A percentile compares a stretch with the other conserved stretches of the same genome.
Evolutionary conservation across 2,329 filamentous ascomycete genomes (phyloP).

Genomic region (Alternaria gaisen): DNA sequence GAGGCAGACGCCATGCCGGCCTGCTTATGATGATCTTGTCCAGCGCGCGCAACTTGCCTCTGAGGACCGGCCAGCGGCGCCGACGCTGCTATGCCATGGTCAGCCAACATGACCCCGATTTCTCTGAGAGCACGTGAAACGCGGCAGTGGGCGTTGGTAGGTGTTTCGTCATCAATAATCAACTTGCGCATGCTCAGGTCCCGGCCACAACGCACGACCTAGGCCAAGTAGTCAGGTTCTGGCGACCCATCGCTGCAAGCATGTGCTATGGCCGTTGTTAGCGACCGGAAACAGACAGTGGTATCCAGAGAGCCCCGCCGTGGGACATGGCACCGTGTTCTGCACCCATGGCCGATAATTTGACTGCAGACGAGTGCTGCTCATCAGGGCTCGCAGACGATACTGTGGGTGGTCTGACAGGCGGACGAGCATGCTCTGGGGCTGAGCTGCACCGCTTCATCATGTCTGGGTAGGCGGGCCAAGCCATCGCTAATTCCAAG

Average conservation of each 20-base stretch:
- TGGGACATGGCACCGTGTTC: conserved; percentile 13
- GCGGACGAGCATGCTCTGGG: conserved; percentile 8
- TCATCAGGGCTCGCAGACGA: conserved; percentile 11
- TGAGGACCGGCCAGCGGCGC: conserved; percentile 18
- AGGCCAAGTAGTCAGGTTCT: conserved; percentile 9
- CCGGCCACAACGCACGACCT: conserved; percentile 13
- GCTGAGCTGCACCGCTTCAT: conserved; percentile 17
- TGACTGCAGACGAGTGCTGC: conserved; percentile 15
- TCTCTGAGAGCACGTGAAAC: conserved; percentile 43
- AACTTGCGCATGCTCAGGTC: conserved; percentile 23
- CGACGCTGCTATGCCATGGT: conserved; percentile 12
- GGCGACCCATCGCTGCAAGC: conserved; percentile 23
- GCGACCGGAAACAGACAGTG: conserved; percentile 24
- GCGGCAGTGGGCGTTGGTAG: conserved; percentile 26
- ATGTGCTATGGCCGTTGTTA: conserved; percentile 22
- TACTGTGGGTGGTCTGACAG: conserved; percentile 27
- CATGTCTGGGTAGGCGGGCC: conserved; percentile 17
- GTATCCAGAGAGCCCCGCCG: conserved; percentile 23
- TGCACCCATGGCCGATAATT: conserved; percentile 13
- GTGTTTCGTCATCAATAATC: conserved; percentile 21
- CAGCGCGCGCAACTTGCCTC: conserved; percentile 14
- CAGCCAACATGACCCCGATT: conserved; percentile 19
- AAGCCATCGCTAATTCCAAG: conserved; percentile 15
- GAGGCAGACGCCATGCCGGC: not conserved
- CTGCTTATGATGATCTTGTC: conserved; percentile 28